These are phyloP conservation scores for Trichoderma sp. DNA, from an alignment of 2,329 filamentous ascomycete species.

Conservation along the genomic window DNA sequence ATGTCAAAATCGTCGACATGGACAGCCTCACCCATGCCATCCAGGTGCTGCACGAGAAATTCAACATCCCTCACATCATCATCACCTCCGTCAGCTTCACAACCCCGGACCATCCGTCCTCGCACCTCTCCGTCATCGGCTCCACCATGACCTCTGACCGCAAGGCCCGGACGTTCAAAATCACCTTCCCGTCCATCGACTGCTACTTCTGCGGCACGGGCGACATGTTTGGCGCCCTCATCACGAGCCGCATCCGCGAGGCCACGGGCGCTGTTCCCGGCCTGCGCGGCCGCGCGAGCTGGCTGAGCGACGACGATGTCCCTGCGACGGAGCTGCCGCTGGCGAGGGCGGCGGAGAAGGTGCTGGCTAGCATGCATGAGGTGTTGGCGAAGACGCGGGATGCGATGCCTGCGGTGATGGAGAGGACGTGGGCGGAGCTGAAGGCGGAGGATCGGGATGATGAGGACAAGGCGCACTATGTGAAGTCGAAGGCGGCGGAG, in stretches of 20 bases:
- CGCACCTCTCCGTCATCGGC: slow-evolving; percentile 72
- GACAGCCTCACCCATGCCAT: slow-evolving; percentile 74
- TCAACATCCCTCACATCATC: slow-evolving; percentile 82
- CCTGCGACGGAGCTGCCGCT: slow-evolving; percentile 73
- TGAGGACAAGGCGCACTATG: slow-evolving; percentile 65
- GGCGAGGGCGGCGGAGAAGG: slow-evolving; percentile 81
- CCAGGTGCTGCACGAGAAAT: slow-evolving; percentile 73
- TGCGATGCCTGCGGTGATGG: slow-evolving; percentile 60
- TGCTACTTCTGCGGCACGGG: slow-evolving; percentile 96
- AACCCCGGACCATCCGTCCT: slow-evolving; percentile 52
- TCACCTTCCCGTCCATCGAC: slow-evolving; percentile 84
- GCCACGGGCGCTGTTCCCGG: slow-evolving; percentile 59
- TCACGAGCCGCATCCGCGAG: slow-evolving; percentile 84
- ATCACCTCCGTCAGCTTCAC: slow-evolving; percentile 85
- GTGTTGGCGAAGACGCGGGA: slow-evolving; percentile 72
- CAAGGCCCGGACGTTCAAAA: slow-evolving; percentile 80
- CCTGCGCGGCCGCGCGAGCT: slow-evolving; percentile 63
- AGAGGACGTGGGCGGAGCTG: slow-evolving; percentile 48
- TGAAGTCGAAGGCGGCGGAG: slow-evolving; percentile 83
- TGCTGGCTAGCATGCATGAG: slow-evolving; percentile 89
- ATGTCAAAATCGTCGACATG: slow-evolving; percentile 79
- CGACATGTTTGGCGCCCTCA: slow-evolving; percentile 96
- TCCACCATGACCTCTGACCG: slow-evolving; percentile 69
- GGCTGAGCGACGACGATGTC: slow-evolving; percentile 78
- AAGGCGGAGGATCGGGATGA: slow-evolving; percentile 51